Conservation (phyloP, 2,329 filamentous ascomycete genomes). For the Aspergillus niger region DNA sequence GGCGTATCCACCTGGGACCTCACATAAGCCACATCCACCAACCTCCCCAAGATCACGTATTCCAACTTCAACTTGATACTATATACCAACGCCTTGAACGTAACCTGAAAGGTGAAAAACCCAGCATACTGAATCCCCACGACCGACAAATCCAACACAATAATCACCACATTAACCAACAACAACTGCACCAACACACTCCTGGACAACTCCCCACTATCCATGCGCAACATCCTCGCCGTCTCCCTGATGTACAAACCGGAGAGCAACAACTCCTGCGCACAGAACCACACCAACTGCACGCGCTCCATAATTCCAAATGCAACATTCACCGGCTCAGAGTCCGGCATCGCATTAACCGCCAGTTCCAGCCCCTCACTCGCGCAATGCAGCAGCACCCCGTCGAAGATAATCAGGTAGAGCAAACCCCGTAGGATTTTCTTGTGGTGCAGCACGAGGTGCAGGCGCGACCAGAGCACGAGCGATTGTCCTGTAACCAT, state of each 20-base stretch:
- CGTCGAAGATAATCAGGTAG: slow-evolving; percentile 48
- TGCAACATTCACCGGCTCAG: slow-evolving; percentile 27
- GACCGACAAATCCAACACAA: slow-evolving; percentile 47
- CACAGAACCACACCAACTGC: slow-evolving; percentile 56
- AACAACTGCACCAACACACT: slow-evolving; percentile 47
- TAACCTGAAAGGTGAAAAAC: slow-evolving; percentile 47
- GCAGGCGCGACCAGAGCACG: slow-evolving; percentile 53
- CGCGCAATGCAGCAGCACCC: slow-evolving; percentile 45
- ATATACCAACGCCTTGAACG: slow-evolving; percentile 48
- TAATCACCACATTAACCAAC: slow-evolving; percentile 50
- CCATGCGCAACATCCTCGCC: slow-evolving; percentile 49
- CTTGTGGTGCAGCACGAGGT: slow-evolving; percentile 45
- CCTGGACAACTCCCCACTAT: slow-evolving; percentile 43
- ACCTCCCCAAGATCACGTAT: slow-evolving; percentile 47
- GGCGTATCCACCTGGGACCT: slow-evolving; percentile 10
- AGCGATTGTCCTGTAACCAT: slow-evolving; percentile 54
- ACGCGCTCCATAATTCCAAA: slow-evolving; percentile 55
- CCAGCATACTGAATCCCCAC: slow-evolving; percentile 46
- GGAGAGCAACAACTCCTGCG: slow-evolving; percentile 58
- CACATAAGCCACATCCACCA: slow-evolving; percentile 32
- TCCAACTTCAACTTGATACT: slow-evolving; percentile 53
- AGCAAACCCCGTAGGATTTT: slow-evolving; percentile 41
- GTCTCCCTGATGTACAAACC: slow-evolving; percentile 56
- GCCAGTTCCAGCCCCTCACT: slow-evolving; percentile 47
- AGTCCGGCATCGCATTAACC: slow-evolving; percentile 31